Base-by-base conservation (phyloP, 495 filamentous ascomycete genomes). In the Zalerion maritima region DNA sequence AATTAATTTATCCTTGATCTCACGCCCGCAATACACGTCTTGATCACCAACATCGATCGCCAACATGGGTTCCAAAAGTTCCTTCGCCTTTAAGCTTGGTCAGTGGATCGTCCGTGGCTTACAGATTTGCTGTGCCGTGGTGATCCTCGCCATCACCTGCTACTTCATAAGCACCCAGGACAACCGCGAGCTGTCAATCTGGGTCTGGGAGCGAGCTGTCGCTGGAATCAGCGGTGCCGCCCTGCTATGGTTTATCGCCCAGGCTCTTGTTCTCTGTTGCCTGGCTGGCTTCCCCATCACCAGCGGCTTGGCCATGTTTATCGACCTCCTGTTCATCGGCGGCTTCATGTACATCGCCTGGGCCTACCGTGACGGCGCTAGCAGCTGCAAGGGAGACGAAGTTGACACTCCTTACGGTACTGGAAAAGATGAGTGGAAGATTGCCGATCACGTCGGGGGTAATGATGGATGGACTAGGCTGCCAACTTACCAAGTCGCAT, bases 111-210 rank as follows among this genome's bases (percentile, higher is more conserved):
- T 83, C 35, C 75, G 80, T 36, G 41, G 57, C 25, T 51, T 92
- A n/a, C 65, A 82, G 41, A 78, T 87, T 54, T 60, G 72, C 45
- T 77, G 68, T 44, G 59, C 71, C 15, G 75, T 61, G 32, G 58
- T 89, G 32, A 69, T 86, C 32, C 65, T 92, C 27, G 81, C 72
- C 46, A 71, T 91, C 37, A 86, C 76, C 65, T 81, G 77, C 15
- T 92, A 79, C 54, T 76, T 73, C 58, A 60, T 80, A 15, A 62
- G 70, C 1, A 52, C 61, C 14, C 71, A 83, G 7, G 31, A 61
- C 27, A 60, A 69, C 37, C 66, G 78, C 50, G 37, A 69, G 39
- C 46, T 70, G 13, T 23, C 40, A 20, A 81, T 84, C 41, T 57
- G 63, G 3, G 68, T 47, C 39, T 79, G 70, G 62, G 54, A 74